Conservation (phyloP, 2,329 filamentous ascomycete species). For the Pseudogymnoascus sp. region DNA sequence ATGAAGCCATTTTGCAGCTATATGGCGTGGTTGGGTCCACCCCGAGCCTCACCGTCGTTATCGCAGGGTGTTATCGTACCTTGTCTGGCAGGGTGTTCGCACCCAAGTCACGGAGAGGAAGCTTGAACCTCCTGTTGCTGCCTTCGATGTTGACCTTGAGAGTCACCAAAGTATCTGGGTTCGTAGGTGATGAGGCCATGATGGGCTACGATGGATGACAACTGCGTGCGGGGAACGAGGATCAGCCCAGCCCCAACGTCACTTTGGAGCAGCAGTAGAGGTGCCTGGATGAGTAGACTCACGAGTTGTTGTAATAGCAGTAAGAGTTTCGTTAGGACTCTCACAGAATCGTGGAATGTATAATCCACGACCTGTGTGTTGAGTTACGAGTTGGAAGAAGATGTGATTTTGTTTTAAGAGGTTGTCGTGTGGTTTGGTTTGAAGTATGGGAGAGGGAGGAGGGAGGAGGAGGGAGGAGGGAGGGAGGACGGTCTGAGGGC, state of each 20-base stretch:
- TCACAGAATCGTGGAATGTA: slow-evolving; percentile 4
- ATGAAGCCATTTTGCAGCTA: slow-evolving; percentile 27
- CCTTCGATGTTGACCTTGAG: slow-evolving; percentile 79
- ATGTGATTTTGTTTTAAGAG: background rate
- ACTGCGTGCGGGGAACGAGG: background rate
- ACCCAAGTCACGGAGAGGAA: slow-evolving; percentile 76
- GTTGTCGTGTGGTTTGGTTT: slow-evolving; percentile 5
- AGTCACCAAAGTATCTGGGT: slow-evolving; percentile 60
- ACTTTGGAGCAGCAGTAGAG: background rate
- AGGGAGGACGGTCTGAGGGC: background rate
- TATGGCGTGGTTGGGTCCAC: slow-evolving; percentile 7
- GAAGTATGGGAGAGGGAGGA: slow-evolving; percentile 16
- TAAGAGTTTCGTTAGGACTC: background rate
- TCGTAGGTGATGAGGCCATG: slow-evolving; percentile 26
- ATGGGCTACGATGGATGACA: slow-evolving; percentile 11
- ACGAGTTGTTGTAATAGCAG: background rate
- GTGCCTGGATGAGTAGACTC: background rate
- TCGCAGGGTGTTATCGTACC: slow-evolving; percentile 45
- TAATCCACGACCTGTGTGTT: slow-evolving; percentile 5
- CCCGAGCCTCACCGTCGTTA: background rate
- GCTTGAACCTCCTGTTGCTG: slow-evolving; percentile 72
- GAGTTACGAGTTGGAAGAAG: background rate
- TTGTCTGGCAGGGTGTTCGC: slow-evolving; percentile 67
- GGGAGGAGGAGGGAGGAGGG: background rate
- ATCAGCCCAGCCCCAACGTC: slow-evolving; percentile 8